Evolutionary conservation across 345 rosid species (phyloP), one percentile per base, ranked within the genome.

Genomic region (Camelina laxa): DNA sequence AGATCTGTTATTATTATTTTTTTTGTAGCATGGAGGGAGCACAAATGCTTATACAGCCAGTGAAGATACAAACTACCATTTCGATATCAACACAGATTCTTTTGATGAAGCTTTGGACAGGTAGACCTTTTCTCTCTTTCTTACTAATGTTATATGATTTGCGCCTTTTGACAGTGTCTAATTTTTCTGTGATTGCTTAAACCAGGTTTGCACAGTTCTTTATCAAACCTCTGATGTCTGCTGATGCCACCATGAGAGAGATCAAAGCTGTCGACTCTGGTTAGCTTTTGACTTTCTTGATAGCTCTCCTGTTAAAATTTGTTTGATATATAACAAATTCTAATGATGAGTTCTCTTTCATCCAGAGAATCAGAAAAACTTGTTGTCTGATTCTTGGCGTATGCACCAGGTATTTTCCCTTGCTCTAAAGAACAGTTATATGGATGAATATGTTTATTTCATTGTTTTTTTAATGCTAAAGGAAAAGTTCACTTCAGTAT

Each of bases 231-330:
- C 75, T 94, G 69, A 89, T 91, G 93, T 88, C 97, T 15, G 87
- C 88, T 66, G 97, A 94, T 63, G 98, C 98, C 19, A 89, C 97
- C 19, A 85, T 20, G 57, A 87, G 98, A 83, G 97, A 94, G 77
- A 91, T 91, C 42, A 94, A 88, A 65, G 95, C 96, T 1, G 96
- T 94, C 38, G 96, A 88, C 78, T 91, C 97, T 83, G 97, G 97
- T 94, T 70, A 39, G 88, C 66, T 56, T 4, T 39, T 75, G 27
- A 20, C 7, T 15, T 48, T 69, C 31, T 65, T 24, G 8, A 36
- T 67, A 7, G 24, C 30, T 55, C 27, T 17, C 0, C 2, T 17
- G 41, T 53, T 67, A 35, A 2, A 19, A 1, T 22, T 49, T 21
- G 30, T 38, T 38, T 14, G 15, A 6, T 33, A 27, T 4, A 5